Conservation (phyloP, 805 yeast genomes). For the Wickerhamomyces sydowiorum region DNA sequence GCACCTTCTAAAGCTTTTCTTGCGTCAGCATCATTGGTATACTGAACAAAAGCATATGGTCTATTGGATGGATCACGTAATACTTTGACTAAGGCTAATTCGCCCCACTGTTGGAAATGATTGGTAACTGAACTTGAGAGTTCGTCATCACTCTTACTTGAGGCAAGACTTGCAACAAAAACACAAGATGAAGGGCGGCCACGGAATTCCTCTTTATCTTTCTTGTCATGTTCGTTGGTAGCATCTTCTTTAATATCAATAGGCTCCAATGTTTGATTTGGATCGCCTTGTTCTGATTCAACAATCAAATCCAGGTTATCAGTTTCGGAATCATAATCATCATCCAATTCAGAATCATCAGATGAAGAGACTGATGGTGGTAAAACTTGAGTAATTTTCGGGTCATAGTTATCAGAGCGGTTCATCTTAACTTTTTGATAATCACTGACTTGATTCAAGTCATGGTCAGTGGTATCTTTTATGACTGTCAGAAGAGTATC, state of each 20-base stretch:
- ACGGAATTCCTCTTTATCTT: slow-evolving; percentile 19
- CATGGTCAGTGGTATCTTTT: background rate
- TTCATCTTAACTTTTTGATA: slow-evolving; percentile 1
- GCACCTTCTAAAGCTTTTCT: slow-evolving; percentile 60
- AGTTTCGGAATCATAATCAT: slow-evolving; percentile 13
- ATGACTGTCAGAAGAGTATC: slow-evolving; percentile 4
- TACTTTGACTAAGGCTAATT: slow-evolving; percentile 69
- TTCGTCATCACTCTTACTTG: slow-evolving; percentile 62
- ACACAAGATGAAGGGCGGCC: slow-evolving; percentile 84
- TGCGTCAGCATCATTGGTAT: slow-evolving; percentile 65
- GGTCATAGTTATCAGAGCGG: background rate
- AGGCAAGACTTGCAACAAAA: slow-evolving; percentile 79
- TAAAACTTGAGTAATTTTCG: slow-evolving; percentile 10
- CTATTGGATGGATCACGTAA: slow-evolving; percentile 74
- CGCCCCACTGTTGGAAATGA: slow-evolving; percentile 70
- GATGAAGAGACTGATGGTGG: slow-evolving; percentile 17
- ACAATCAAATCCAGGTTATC: slow-evolving; percentile 14
- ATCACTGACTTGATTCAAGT: background rate
- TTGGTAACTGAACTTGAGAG: slow-evolving; percentile 61
- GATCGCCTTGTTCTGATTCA: slow-evolving; percentile 7
- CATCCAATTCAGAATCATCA: slow-evolving; percentile 18
- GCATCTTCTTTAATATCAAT: slow-evolving; percentile 18
- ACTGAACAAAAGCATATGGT: slow-evolving; percentile 93
- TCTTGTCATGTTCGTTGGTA: slow-evolving; percentile 1
- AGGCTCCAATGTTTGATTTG: slow-evolving; percentile 12